These are phyloP conservation scores for Fusarium neocosmosporiellum DNA, from an alignment of 2,329 filamentous ascomycete species.

Conservation along the genomic window DNA sequence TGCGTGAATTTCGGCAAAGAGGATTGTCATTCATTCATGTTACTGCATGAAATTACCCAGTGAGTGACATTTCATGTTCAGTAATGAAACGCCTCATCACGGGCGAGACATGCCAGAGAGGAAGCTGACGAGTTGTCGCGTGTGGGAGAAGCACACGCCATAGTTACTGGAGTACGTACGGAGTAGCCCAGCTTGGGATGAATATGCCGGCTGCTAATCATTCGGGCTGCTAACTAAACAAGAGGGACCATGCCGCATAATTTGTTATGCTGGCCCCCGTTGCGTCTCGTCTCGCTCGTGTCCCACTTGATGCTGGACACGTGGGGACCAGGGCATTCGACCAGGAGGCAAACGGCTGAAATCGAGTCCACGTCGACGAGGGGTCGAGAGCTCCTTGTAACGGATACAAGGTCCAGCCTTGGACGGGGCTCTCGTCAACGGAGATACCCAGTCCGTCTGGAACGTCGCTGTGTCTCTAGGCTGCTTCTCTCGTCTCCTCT, in stretches of 20 bases:
- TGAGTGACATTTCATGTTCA: constrained; percentile 7
- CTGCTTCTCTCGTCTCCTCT: background rate
- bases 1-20: constrained; percentile 2
- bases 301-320: constrained; percentile 36
- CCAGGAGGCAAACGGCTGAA: background rate
- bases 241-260: constrained; percentile 22
- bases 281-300: background rate
- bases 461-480: background rate
- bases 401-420: background rate
- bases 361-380: constrained; percentile 6
- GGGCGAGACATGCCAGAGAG: background rate
- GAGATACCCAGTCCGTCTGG: background rate
- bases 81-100: constrained; percentile 27
- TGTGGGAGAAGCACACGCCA: constrained; percentile 7
- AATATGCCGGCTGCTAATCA: constrained; percentile 7
- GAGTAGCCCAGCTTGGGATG: background rate
- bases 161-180: background rate
- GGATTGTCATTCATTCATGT: background rate
- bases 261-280: constrained; percentile 3
- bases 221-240: constrained; percentile 8
- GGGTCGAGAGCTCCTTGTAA: background rate
- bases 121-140: constrained; percentile 1
- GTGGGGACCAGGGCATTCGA: constrained; percentile 18
- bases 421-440: background rate
- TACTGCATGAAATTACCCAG: background rate